Evolutionary conservation across 2,329 filamentous ascomycete species (phyloP), one percentile per base, ranked within the genome.

Genomic region (Pseudogymnoascus sp.): DNA sequence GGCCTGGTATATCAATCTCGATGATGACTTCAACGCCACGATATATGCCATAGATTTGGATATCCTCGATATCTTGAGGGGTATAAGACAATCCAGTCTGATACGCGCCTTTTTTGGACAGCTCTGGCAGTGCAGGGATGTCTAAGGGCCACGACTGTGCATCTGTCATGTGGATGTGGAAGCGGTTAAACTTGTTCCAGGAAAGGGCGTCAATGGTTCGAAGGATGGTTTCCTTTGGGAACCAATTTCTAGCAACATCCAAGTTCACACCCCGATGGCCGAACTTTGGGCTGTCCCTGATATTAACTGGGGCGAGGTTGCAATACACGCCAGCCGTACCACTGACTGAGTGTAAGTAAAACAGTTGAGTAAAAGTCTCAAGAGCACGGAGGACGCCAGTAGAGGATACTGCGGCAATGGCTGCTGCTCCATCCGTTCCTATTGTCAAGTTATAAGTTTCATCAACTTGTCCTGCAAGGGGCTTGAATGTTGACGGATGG

Each of bases 61-160:
- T 82, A 0, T 78, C 73, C 23, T 79, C 73, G 30, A 96, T 77
- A 65, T 92, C 86, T 1, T 76, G 74, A 0, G 86, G 80, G 1
- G 82, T 84, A 77, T 94, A 96, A 0, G 84, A 83, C 60, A 90
- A 78, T 52, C 82, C 83, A 16, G 80, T 78, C 23, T 80, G 79
- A 71, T 95, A 95, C 1, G 90, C 87, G 36, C 91, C 91, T 72
- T 90, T 87, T 60, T 79, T 75, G 2, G 90, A 81, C 2, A 96
- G 79, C 63, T 87, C 82, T 3, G 91, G 89, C 65, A 96, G 75
- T 2, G 88, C 75, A 0, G 90, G 89, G 59, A 96, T 87, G 67
- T 91, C 90, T 23, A 96, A 78, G 0, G 91, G 91, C 88, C 91
- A 95, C 3, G 90, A 90, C 74, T 95, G 91, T 14, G 88, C 86